Evolutionary conservation across 2,329 filamentous ascomycete species (phyloP), one percentile per base, ranked within the genome.

Genomic region (Scytalidium sp.): DNA sequence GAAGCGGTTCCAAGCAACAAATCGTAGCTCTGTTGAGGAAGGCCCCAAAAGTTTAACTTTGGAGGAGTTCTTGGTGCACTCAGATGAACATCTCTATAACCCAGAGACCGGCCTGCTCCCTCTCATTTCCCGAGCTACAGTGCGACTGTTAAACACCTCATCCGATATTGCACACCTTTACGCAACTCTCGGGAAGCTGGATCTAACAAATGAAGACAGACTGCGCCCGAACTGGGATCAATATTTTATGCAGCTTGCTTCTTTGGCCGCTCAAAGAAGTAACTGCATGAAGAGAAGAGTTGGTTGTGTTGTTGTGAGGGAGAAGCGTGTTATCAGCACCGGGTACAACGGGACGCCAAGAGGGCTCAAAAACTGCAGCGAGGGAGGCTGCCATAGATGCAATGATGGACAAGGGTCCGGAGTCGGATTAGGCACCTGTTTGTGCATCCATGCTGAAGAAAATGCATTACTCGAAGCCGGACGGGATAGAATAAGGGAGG

Each of bases 211-310:
- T 62, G 80, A 86, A 27, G 81, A 88, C 60, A 86, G 94, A 2
- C 77, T 99, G 29, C 84, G 94, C 1, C 94, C 94, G 1, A 85
- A 83, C 44, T 99, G 94, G 94, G 94, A 99, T 70, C 85, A 88
- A 62, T 99, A 99, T 73, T 99, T 99, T 66, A 99, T 99, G 94
- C 84, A 89, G 39, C 77, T 99, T n/a, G 92, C 94, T 4, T 90
- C 88, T 27, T 82, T 99, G 43, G 94, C 94, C 7, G 89, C 93
- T 1, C 87, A 90, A 59, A 82, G 94, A 56, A 90, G 86, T 64
- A 99, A 99, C 70, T 99, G 94, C 75, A 99, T 99, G 94, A 97
- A 97, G 73, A 81, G 94, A 23, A 84, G 93, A 56, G 94, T 99
- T 1, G 94, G 94, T 7, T 97, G 92, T 70, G 94, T 97, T 6